Evolutionary conservation across 1,139 yeast genomes (phyloP), one percentile per base, ranked within the genome.

Genomic region (Taphrina betulina): DNA sequence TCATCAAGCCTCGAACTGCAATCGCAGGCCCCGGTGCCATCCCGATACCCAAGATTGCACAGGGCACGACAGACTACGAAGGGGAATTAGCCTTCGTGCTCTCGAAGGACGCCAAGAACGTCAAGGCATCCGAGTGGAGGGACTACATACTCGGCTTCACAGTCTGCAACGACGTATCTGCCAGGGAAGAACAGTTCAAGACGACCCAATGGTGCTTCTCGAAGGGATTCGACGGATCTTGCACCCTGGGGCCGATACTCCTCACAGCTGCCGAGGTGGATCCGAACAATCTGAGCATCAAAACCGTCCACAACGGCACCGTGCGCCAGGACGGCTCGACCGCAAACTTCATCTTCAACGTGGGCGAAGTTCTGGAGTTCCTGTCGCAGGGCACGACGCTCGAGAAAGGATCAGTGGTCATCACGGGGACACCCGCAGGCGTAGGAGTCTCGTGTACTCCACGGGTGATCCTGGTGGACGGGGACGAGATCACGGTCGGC

Each of bases 351-450:
- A 74, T 78, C 44, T 79, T 78, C 65, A 65, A 69, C 22, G 79
- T 77, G 5, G 71, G 72, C 8, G 67, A 73, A 48, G 71, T 78
- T 22, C 68, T 78, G 28, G 68, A 78, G 3, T 78, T 77, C 64
- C 64, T 78, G 58, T 74, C 78, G 36, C 79, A 76, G 64, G 81
- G 81, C 3, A 71, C 78, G 7, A 87, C 96, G 2, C 75, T 92
- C 58, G 82, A 89, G 65, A 83, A 87, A 59, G 96, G 96, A 22
- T 97, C 92, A 67, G 77, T 92, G 63, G 83, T 92, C 58, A 75
- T 90, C 60, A 92, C 97, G 0, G 98, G 98, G 12, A 92, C 98
- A 1, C 98, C 98, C 45, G 45, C 45, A 2, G 45, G 45, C 2
- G 16, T 28, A 5, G 45, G 45, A 23, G 24, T 14, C 23, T 41